Evolutionary conservation across 1,284 basidiomycete species (phyloP), one percentile per base, ranked within the genome.

Genomic region (Moesziomyces aphidis): DNA sequence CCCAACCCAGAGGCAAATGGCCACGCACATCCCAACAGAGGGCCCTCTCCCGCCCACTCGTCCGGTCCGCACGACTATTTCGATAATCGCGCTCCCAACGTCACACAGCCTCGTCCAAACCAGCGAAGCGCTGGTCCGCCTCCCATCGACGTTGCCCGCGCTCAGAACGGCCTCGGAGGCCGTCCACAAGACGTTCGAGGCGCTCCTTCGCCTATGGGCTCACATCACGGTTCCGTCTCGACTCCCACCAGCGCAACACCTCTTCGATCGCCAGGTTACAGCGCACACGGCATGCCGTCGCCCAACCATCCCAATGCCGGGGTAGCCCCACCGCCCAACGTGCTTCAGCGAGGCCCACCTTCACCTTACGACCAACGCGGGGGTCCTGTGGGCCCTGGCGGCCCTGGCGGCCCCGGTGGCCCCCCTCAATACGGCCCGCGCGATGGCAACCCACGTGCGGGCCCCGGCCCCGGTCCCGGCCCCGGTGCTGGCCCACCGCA

Each of bases 341-440:
- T 74, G 22, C 55, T 74, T 13, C 72, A 74, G 42, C 57, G 71
- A 44, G 71, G 71, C 2, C 61, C 71, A 7, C 71, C 70, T n/a
- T 60, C 56, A 17, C 57, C 64, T 3, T 60, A 67, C 23, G 61
- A 49, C 7, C 63, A 62, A 24, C 45, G 50, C 47, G 57, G 61
- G 21, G 51, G 50, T 47, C 65, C 22, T 10, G 48, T 47, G n/a
- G 28, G 7, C 46, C 55, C 21, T 31, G 24, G 42, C 43, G 56
- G 58, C n/a, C 50, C 55, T 15, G 31, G n/a, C 15, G 48, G 51
- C 17, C 57, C 57, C 24, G 39, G 47, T 17, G 53, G 21, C 15
- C 60, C 62, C 23, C 52, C 57, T 15, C 28, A 53, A 22, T 45
- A 47, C 39, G 36, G 42, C 31, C 42, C 50, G 39, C 39, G 46